A percentile compares a stretch with the other conserved stretches of the same genome.
These are phyloP conservation scores for Colletotrichum simmondsii DNA, from an alignment of 2,329 filamentous ascomycete genomes.

Conservation along the genomic window DNA sequence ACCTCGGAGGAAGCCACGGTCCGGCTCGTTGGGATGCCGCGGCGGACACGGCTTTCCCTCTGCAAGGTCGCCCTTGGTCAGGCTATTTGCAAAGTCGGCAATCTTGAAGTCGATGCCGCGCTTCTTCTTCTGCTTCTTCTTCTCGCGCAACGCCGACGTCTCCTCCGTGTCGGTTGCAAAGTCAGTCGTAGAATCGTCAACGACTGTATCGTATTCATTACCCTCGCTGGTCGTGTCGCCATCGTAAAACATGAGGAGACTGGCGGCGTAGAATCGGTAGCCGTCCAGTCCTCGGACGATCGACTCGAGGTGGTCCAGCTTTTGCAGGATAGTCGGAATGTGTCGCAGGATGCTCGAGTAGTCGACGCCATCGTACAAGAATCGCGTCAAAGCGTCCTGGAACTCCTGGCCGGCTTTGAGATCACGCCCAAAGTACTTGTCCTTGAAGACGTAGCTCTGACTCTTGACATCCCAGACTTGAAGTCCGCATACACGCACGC, in stretches of 20 bases:
- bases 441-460: slow-evolving; percentile 91
- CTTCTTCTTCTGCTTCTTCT: slow-evolving; percentile 59
- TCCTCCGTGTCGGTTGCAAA: slow-evolving; percentile 69
- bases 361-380: slow-evolving; percentile 90
- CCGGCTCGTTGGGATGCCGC: slow-evolving; percentile 80
- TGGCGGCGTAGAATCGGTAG: slow-evolving; percentile 96
- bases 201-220: slow-evolving; percentile 59
- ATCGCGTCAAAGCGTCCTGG: slow-evolving; percentile 86
- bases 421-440: slow-evolving; percentile 96
- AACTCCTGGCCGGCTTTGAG: slow-evolving; percentile 91
- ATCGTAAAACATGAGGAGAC: slow-evolving; percentile 95
- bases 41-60: slow-evolving; percentile 79
- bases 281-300: slow-evolving; percentile 84
- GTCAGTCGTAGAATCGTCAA: slow-evolving; percentile 69
- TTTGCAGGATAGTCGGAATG: slow-evolving; percentile 87
- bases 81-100: slow-evolving; percentile 97
- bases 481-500: slow-evolving; percentile 93
- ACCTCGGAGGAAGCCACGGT: slow-evolving; percentile 89
- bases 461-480: slow-evolving; percentile 93
- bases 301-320: slow-evolving; percentile 83
- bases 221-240: slow-evolving; percentile 72
- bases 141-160: slow-evolving; percentile 47
- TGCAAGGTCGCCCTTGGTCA: slow-evolving; percentile 84
- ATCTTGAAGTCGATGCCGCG: slow-evolving; percentile 91
- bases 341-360: slow-evolving; percentile 83